phyloP scores from a whole-genome alignment of 148 eudicot species.

The Selenicereus undatus region DNA sequence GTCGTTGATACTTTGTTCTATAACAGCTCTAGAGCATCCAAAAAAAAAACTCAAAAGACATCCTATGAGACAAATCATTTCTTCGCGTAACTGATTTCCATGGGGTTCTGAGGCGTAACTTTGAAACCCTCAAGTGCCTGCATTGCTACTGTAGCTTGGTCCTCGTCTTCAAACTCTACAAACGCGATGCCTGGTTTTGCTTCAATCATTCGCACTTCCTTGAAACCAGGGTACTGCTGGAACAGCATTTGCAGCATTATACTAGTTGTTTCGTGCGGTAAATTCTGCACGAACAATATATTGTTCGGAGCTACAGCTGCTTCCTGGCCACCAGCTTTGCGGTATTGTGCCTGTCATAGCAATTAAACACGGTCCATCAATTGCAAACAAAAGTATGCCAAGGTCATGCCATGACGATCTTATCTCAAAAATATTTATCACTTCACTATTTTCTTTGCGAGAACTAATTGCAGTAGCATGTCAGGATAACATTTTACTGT shows the following conservation, averaged over 20 bases:
- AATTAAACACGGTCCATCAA: slow-evolving; percentile 7
- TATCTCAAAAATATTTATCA: not conserved
- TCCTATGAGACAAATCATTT: slow-evolving; percentile 34
- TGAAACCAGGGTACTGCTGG: slow-evolving; percentile 85
- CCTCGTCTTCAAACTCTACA: slow-evolving; percentile 84
- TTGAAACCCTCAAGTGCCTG: slow-evolving; percentile 89
- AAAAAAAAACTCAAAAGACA: not conserved
- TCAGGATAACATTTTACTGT: not conserved
- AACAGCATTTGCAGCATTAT: slow-evolving; percentile 76
- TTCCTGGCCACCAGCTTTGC: slow-evolving; percentile 55
- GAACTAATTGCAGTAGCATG: not conserved
- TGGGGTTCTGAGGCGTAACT: slow-evolving; percentile 76
- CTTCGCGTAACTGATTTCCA: slow-evolving; percentile 78
- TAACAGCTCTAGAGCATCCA: not conserved
- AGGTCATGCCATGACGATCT: not conserved
- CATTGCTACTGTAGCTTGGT: slow-evolving; percentile 77
- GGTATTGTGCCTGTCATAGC: slow-evolving; percentile 49
- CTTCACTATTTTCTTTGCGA: not conserved
- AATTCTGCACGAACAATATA: slow-evolving; percentile 71
- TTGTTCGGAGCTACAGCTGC: slow-evolving; percentile 59
- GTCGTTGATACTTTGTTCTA: not conserved
- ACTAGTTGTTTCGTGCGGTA: slow-evolving; percentile 72
- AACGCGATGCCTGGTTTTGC: slow-evolving; percentile 98
- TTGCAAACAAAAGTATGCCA: not conserved
- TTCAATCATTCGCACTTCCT: slow-evolving; percentile 85